Evolutionary conservation across 768 basidiomycete species (phyloP).

Genomic region (Auricularia sp.): DNA sequence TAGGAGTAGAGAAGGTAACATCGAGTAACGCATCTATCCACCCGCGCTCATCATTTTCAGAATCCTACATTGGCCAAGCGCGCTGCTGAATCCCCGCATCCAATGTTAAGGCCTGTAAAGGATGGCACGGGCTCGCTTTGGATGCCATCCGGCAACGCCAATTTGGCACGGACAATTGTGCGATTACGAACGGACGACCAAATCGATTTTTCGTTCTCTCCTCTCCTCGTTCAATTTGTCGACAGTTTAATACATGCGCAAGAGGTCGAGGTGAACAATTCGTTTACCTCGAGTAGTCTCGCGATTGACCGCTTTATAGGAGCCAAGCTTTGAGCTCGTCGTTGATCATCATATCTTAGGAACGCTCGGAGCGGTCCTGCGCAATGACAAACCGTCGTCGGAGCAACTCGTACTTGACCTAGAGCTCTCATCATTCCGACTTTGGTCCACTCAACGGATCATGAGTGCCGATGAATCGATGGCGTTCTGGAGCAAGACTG

Average conservation of each 20-base stretch:
- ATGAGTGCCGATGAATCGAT: constrained; percentile 21
- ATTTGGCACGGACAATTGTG: not conserved
- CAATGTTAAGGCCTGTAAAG: not conserved
- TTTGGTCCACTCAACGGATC: constrained; percentile 42
- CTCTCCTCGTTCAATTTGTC: constrained; percentile 39
- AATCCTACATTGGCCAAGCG: not conserved
- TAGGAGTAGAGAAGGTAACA: not conserved
- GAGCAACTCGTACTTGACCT: constrained; percentile 29
- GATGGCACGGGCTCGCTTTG: not conserved
- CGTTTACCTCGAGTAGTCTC: not conserved
- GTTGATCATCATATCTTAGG: constrained; percentile 32
- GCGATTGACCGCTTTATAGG: constrained; percentile 16
- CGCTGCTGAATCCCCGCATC: not conserved
- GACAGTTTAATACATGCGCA: constrained; percentile 38
- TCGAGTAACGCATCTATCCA: too few relatives aligned
- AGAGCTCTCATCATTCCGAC: constrained; percentile 26
- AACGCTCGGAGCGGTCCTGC: not conserved
- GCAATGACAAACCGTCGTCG: constrained; percentile 2
- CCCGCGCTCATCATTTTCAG: not conserved
- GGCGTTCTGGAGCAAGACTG: not conserved
- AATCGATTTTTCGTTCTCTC: constrained; percentile 40
- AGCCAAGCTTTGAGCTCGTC: constrained; percentile 27
- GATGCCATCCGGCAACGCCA: not conserved
- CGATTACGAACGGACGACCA: not conserved
- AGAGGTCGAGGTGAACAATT: constrained; percentile 31